A percentile compares a stretch with the other conserved stretches of the same genome.
Conservation (phyloP, 805 yeast genomes). For the Dipodascus albidus region DNA sequence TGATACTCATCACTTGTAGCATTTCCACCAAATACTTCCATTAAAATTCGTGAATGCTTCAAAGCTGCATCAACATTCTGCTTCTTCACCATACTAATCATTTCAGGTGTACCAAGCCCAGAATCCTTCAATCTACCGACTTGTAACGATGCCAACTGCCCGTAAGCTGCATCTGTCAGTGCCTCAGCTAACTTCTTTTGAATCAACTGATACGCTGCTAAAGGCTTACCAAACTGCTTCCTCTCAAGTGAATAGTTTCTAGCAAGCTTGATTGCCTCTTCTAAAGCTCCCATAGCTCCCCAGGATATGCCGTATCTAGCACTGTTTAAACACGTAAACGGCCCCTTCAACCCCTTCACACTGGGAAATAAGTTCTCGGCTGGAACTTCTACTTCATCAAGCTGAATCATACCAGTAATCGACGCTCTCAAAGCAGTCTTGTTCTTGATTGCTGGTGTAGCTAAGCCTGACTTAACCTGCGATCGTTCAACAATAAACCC, state of each 20-base stretch:
- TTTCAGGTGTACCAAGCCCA: slow-evolving; percentile 29
- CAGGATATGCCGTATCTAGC: slow-evolving; percentile 35
- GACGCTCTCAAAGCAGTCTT: slow-evolving; percentile 31
- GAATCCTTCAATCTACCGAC: slow-evolving; percentile 32
- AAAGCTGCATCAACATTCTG: slow-evolving; percentile 34
- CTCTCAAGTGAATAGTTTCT: slow-evolving; percentile 30
- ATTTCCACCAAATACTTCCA: slow-evolving; percentile 37
- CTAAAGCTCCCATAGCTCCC: slow-evolving; percentile 35
- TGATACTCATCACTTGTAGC: slow-evolving; percentile 34
- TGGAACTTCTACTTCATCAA: slow-evolving; percentile 35
- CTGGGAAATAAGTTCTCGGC: slow-evolving; percentile 30
- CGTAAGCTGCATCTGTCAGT: slow-evolving; percentile 30
- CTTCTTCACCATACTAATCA: slow-evolving; percentile 33
- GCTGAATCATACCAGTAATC: slow-evolving; percentile 32
- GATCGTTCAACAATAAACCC: slow-evolving; percentile 32
- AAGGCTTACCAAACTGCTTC: slow-evolving; percentile 30
- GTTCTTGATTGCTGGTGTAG: slow-evolving; percentile 30
- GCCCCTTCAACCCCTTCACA: slow-evolving; percentile 33
- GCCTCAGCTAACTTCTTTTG: slow-evolving; percentile 35
- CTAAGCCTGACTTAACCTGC: slow-evolving; percentile 22
- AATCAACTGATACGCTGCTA: slow-evolving; percentile 31
- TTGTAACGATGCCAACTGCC: slow-evolving; percentile 29
- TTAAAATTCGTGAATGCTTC: slow-evolving; percentile 25
- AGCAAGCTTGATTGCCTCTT: slow-evolving; percentile 28
- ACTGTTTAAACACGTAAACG: slow-evolving; percentile 32